Base-by-base conservation (phyloP, 495 filamentous ascomycete species). In the Hyaloscypha variabilis region DNA sequence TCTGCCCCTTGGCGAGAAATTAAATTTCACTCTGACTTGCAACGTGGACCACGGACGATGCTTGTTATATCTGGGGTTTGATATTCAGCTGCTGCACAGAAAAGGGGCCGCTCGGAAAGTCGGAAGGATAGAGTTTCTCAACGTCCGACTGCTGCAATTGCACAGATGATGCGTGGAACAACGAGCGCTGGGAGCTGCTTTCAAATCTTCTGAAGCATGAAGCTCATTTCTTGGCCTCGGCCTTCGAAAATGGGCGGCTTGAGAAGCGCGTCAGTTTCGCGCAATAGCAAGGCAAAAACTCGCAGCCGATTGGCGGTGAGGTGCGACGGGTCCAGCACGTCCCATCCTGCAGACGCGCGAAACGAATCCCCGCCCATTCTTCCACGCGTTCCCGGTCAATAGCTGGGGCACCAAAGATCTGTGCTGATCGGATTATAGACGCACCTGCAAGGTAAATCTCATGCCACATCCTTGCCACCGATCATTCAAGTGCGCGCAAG, bases 391-490 rank as follows among this genome's bases (percentile, higher is more conserved):
- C 21, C 23, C 51, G 24, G 51, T 11, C 3, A 51, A 25, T 25
- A 51, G 49, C n/a, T n/a, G n/a, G n/a, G n/a, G n/a, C n/a, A 51
- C 6, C 49, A 51, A 63, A 56, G 21, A 64, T 57, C 51, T 57
- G 51, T 56, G 30, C 51, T 31, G 54, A 58, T 58, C 54, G 54
- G 54, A 58, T 58, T 58, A 58, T 39, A 39, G 36, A 65, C 34
- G 56, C 42, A 60, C 24, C 63, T 65, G 63, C 63, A 65, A 59
- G 55, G 63, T 65, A 65, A 65, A 65, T 64, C 60, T 55, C 63
- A 24, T 36, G 28, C 26, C 55, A 52, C 26, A 65, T 65, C 63
- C 63, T 36, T 65, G 63, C 25, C 54, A 52, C 39, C 46, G 55
- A 65, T 60, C 56, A 53, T 23, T 25, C 56, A 14, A 39, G 36